Evolutionary conservation across 805 yeast genomes (phyloP).

Genomic region (Saccharomycopsis sp.): DNA sequence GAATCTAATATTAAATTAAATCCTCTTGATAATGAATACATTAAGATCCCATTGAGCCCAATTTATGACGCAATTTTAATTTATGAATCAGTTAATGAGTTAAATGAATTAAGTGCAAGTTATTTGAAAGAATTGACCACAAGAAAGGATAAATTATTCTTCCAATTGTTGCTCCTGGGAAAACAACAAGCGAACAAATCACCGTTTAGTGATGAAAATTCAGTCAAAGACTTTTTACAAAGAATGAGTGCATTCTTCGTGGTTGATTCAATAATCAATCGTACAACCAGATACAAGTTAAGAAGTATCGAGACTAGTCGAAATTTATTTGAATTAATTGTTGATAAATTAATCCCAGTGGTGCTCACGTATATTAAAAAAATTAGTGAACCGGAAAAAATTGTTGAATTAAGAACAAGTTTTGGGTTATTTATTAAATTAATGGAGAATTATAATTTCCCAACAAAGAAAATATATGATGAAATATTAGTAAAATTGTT

Average conservation of each 20-base stretch:
- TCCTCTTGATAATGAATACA: conserved; percentile 40
- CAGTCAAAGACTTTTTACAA: conserved; percentile 49
- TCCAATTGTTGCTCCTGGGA: conserved; percentile 58
- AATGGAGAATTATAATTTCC: conserved; percentile 64
- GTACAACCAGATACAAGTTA: conserved; percentile 56
- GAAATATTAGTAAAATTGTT: conserved; percentile 49
- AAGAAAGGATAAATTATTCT: conserved; percentile 62
- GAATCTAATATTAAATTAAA: conserved; percentile 43
- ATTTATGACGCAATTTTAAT: conserved; percentile 80
- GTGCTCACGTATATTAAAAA: conserved; percentile 26
- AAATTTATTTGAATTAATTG: conserved; percentile 72
- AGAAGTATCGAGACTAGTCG: conserved; percentile 46
- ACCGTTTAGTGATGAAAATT: conserved; percentile 31
- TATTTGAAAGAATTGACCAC: conserved; percentile 66
- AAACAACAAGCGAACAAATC: conserved; percentile 32
- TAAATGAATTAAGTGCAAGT: conserved; percentile 51
- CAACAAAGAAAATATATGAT: conserved; percentile 52
- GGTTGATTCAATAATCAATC: conserved; percentile 62
- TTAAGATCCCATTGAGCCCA: conserved; percentile 56
- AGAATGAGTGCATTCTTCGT: conserved; percentile 71
- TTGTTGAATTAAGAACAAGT: conserved; percentile 50
- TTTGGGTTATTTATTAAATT: conserved; percentile 70
- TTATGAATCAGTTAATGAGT: conserved; percentile 63
- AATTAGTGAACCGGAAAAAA: conserved; percentile 36
- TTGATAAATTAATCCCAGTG: conserved; percentile 52